Percentiles rank a stretch among this genome's conserved stretches.
Conservation (phyloP, 345 rosid genomes). For the Eucalyptus tenuipes region DNA sequence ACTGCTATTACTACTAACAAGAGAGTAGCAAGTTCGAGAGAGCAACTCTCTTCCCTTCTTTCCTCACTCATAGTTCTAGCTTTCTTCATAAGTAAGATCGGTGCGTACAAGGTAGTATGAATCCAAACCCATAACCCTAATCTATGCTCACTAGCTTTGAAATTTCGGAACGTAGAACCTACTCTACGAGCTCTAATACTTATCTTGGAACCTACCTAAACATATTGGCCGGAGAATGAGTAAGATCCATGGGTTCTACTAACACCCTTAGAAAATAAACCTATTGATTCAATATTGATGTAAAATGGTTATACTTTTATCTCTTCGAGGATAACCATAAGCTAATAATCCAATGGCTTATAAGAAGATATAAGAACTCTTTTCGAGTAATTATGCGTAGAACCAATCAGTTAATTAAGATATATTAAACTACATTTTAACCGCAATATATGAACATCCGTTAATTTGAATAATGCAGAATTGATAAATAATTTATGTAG, state of each 20-base stretch:
- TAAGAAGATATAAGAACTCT: background rate
- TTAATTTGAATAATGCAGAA: background rate
- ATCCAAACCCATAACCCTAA: too few species aligned
- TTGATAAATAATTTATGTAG: background rate
- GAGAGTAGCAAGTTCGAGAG: too few species aligned
- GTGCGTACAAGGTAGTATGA: background rate
- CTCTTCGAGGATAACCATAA: background rate
- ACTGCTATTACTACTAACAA: too few species aligned
- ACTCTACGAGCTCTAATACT: accelerated
- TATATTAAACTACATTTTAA: too few species aligned
- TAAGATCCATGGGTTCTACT: background rate
- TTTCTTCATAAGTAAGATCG: too few species aligned
- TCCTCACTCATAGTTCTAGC: background rate
- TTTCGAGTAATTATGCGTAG: background rate
- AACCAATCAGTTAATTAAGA: background rate
- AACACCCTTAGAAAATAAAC: background rate
- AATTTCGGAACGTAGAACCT: background rate
- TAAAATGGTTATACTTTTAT: background rate
- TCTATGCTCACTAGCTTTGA: too few species aligned
- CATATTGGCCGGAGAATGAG: background rate
- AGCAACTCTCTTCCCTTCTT: background rate
- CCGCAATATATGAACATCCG: background rate
- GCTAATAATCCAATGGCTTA: background rate
- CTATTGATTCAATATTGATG: background rate
- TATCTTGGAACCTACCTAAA: background rate